phyloP scores from a whole-genome alignment of 805 yeast genomes.

The Lipomyces kockii region DNA sequence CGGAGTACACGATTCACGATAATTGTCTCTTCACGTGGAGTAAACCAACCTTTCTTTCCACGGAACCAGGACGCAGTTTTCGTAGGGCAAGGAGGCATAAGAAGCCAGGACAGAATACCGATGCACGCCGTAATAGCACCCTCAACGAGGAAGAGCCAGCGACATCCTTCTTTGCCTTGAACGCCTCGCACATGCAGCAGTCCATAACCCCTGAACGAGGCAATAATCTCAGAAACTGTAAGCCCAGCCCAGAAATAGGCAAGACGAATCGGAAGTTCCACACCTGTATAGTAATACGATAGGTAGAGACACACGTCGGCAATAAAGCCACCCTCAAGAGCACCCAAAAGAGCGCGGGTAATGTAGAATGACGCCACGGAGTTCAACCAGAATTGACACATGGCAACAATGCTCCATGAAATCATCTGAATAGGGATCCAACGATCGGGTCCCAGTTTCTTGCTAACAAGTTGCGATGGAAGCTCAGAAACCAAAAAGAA shows the following conservation, averaged over 20 bases:
- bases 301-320: conserved; percentile 64
- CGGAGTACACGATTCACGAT: conserved; percentile 63
- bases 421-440: conserved; percentile 65
- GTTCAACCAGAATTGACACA: conserved; percentile 54
- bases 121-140: conserved; percentile 61
- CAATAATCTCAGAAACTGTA: conserved; percentile 51
- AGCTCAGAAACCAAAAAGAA: conserved; percentile 62
- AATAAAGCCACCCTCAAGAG: conserved; percentile 66
- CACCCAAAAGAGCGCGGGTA: conserved; percentile 59
- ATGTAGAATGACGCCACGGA: conserved; percentile 52
- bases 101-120: conserved; percentile 54
- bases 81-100: conserved; percentile 62
- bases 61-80: conserved; percentile 57
- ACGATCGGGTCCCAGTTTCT: conserved; percentile 63
- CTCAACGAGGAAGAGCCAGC: conserved; percentile 65
- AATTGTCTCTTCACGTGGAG: conserved; percentile 60
- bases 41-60: conserved; percentile 59
- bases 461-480: conserved; percentile 70
- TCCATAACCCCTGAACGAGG: conserved; percentile 57
- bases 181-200: conserved; percentile 55
- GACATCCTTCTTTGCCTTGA: conserved; percentile 57
- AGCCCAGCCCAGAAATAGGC: conserved; percentile 61
- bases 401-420: conserved; percentile 60
- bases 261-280: conserved; percentile 60
- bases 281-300: conserved; percentile 63